Conservation (phyloP, 495 filamentous ascomycete species). For the Penicillium malachiteum region DNA sequence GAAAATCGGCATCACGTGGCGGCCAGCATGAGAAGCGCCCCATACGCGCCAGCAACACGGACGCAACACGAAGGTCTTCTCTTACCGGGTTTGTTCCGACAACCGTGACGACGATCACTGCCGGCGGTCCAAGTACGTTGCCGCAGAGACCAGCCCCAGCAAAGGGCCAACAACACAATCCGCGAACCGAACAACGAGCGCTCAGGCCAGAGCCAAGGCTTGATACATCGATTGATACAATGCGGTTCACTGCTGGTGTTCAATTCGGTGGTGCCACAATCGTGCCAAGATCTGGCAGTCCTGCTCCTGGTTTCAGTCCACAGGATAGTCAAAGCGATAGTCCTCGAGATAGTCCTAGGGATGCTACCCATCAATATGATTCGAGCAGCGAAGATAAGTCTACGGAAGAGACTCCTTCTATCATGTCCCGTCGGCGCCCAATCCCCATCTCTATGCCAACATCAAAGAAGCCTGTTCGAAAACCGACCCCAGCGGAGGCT, state of each 20-base stretch:
- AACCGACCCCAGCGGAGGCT: conserved; percentile 55
- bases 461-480: conserved; percentile 44
- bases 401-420: conserved; percentile 29
- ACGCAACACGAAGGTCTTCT: conserved; percentile 9
- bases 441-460: conserved; percentile 42
- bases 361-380: conserved; percentile 29
- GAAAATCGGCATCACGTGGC: conserved; percentile 27
- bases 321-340: conserved; percentile 40
- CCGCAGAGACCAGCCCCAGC: conserved; percentile 11
- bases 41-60: neutral
- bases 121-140: conserved; percentile 19
- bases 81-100: conserved; percentile 25
- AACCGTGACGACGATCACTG: conserved; percentile 42
- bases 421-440: conserved; percentile 51
- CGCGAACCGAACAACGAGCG: neutral
- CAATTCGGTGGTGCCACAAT: neutral
- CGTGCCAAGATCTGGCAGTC: neutral
- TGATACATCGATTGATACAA: conserved; percentile 48
- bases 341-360: conserved; percentile 12
- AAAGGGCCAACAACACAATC: conserved; percentile 13
- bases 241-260: neutral
- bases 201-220: conserved; percentile 12
- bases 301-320: conserved; percentile 13
- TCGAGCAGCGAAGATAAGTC: conserved; percentile 29
- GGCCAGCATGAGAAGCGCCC: conserved; percentile 14